A percentile compares a stretch with the other conserved stretches of the same genome.
phyloP scores from a whole-genome alignment of 78 protist species.

The Dictyostelium purpureum region DNA sequence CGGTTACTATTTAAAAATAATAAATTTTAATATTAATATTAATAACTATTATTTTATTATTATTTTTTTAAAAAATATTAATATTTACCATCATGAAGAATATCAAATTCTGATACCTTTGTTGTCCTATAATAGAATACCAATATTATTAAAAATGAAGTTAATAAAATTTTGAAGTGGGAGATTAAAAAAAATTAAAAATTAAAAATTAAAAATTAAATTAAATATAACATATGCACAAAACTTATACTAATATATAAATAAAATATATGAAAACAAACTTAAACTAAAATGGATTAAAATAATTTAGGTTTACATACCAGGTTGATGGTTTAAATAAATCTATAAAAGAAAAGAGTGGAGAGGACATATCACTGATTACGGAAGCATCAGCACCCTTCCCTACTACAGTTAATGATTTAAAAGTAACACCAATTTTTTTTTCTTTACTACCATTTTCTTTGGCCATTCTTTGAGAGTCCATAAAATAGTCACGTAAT shows the following conservation, averaged over 20 bases:
- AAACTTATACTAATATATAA: too few relatives aligned
- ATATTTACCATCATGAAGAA: slow-evolving; percentile 63
- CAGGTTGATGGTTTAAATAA: slow-evolving; percentile 58
- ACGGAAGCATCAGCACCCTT: slow-evolving; percentile 75
- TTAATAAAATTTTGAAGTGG: too few relatives aligned
- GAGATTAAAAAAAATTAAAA: too few relatives aligned
- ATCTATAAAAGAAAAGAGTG: slow-evolving; percentile 5
- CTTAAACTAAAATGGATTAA: too few relatives aligned
- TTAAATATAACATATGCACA: too few relatives aligned
- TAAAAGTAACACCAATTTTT: slow-evolving; percentile 28
- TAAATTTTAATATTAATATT: slow-evolving; percentile 36
- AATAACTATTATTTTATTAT: too few relatives aligned
- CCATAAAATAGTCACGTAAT: slow-evolving; percentile 31
- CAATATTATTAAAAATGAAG: too few relatives aligned
- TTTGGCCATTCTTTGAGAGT: not conserved
- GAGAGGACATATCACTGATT: slow-evolving; percentile 50
- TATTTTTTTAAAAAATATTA: too few relatives aligned
- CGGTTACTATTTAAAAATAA: slow-evolving; percentile 26
- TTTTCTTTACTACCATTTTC: slow-evolving; percentile 25
- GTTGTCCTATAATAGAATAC: not conserved
- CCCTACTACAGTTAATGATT: slow-evolving; percentile 70
- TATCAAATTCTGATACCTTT: slow-evolving; percentile 50
- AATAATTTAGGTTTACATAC: slow-evolving; percentile 4
- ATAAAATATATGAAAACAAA: too few relatives aligned
- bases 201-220: too few relatives aligned